Evolutionary conservation across 768 basidiomycete species (phyloP).

Genomic region (Auricularia sp.): DNA sequence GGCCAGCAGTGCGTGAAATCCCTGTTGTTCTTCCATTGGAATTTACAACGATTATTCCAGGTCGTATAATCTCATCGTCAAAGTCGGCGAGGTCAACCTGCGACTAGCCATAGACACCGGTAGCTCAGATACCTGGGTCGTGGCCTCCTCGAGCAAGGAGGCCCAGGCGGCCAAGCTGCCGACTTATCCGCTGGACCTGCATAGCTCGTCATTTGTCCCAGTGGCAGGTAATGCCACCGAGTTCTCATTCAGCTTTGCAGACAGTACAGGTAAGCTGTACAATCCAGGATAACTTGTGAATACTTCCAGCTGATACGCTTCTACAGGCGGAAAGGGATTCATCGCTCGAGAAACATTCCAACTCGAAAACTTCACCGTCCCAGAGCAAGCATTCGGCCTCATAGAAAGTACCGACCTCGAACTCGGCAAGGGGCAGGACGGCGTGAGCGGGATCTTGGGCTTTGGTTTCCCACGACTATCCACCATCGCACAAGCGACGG

Average conservation of each 20-base stretch:
- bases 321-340: conserved; percentile 54
- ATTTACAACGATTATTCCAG: conserved; percentile 23
- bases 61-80: conserved; percentile 56
- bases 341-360: conserved; percentile 55
- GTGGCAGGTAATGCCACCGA: conserved; percentile 51
- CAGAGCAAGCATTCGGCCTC: conserved; percentile 58
- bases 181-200: conserved; percentile 58
- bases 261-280: conserved; percentile 50
- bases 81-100: conserved; percentile 52
- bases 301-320: neutral
- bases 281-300: neutral
- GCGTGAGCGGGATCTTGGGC: conserved; percentile 64
- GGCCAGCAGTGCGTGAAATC: neutral
- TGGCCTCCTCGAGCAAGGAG: conserved; percentile 49
- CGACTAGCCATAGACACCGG: conserved; percentile 67
- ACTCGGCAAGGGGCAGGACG: conserved; percentile 31
- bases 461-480: conserved; percentile 70
- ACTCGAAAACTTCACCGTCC: conserved; percentile 48
- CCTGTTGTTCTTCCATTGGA: too few relatives aligned
- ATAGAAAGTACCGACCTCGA: conserved; percentile 53
- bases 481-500: conserved; percentile 33
- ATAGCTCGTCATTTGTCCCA: conserved; percentile 52
- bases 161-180: conserved; percentile 49
- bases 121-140: conserved; percentile 62
- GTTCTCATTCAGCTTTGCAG: conserved; percentile 55